phyloP scores from a whole-genome alignment of 2,329 filamentous ascomycete species.

The Arthrobotrys pseudoclavata region DNA sequence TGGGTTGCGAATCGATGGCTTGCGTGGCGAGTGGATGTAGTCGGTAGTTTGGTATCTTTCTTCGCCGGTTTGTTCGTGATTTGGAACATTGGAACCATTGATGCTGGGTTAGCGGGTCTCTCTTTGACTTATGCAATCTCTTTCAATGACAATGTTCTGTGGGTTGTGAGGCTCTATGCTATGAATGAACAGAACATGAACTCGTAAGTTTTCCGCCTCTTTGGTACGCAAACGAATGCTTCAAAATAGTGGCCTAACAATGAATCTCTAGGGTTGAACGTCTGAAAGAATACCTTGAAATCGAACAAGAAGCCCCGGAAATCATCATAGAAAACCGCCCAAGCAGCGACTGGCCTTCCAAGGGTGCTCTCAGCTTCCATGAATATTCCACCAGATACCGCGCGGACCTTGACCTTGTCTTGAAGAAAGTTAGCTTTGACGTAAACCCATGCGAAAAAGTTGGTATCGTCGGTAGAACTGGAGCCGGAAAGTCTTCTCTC shows the following conservation, averaged over 20 bases:
- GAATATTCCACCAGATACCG: slow-evolving; percentile 91
- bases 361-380: slow-evolving; percentile 88
- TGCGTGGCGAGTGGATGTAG: slow-evolving; percentile 87
- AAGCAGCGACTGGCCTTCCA: slow-evolving; percentile 82
- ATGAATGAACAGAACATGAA: slow-evolving; percentile 99
- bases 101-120: slow-evolving; percentile 91
- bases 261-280: slow-evolving; percentile 76
- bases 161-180: slow-evolving; percentile 94
- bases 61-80: slow-evolving; percentile 94
- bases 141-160: slow-evolving; percentile 96
- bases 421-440: slow-evolving; percentile 86
- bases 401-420: slow-evolving; percentile 82
- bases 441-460: slow-evolving; percentile 91
- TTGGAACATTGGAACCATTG: slow-evolving; percentile 82
- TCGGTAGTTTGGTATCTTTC: slow-evolving; percentile 92
- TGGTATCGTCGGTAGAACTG: slow-evolving; percentile 94
- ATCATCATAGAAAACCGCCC: slow-evolving; percentile 84
- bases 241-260: slow-evolving; percentile 3
- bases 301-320: slow-evolving; percentile 89
- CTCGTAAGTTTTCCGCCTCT: slow-evolving; percentile 69
- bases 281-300: slow-evolving; percentile 95
- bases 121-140: slow-evolving; percentile 96
- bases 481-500: slow-evolving; percentile 95
- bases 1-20: slow-evolving; percentile 99
- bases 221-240: not conserved